Evolutionary conservation across 1,139 yeast species (phyloP).

Genomic region (Meyerozyma guilliermondii): DNA sequence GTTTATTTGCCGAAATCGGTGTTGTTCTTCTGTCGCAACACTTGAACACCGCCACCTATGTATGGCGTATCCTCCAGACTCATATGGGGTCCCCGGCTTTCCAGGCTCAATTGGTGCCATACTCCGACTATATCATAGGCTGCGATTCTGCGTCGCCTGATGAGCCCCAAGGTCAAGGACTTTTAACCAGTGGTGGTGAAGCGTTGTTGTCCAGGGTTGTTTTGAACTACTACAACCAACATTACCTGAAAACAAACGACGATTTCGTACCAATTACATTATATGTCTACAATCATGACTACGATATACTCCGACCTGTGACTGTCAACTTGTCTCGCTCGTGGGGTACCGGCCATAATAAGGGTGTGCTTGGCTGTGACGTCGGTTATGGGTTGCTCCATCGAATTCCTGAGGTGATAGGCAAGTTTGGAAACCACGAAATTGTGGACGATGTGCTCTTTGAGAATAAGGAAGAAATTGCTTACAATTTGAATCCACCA

Average conservation of each 20-base stretch:
- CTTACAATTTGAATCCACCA: conserved; percentile 8
- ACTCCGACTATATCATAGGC: conserved; percentile 85
- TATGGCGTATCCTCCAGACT: conserved; percentile 80
- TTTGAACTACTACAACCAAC: conserved; percentile 48
- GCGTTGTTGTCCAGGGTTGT: conserved; percentile 68
- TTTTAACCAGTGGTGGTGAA: conserved; percentile 83
- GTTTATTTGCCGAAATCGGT: conserved; percentile 45
- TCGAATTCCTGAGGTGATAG: conserved; percentile 67
- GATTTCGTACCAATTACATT: conserved; percentile 45
- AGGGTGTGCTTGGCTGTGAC: conserved; percentile 86
- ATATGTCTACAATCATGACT: conserved; percentile 85
- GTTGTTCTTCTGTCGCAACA: conserved; percentile 75
- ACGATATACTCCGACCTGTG: conserved; percentile 81
- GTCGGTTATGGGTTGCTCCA: conserved; percentile 91
- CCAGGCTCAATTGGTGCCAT: conserved; percentile 74
- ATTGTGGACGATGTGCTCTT: conserved; percentile 36
- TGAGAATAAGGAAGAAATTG: conserved; percentile 20
- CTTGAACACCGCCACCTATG: conserved; percentile 68
- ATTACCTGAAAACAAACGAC: conserved; percentile 30
- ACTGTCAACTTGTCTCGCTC: conserved; percentile 50
- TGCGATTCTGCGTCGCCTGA: conserved; percentile 55
- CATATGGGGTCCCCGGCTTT: conserved; percentile 83
- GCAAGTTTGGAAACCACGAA: conserved; percentile 36
- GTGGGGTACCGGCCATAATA: conserved; percentile 50
- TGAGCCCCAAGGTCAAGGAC: conserved; percentile 52